Percentiles rank a stretch among this genome's conserved stretches.
These are phyloP conservation scores for Pleurotus sapidus DNA, from an alignment of 768 basidiomycete species.

Conservation along the genomic window DNA sequence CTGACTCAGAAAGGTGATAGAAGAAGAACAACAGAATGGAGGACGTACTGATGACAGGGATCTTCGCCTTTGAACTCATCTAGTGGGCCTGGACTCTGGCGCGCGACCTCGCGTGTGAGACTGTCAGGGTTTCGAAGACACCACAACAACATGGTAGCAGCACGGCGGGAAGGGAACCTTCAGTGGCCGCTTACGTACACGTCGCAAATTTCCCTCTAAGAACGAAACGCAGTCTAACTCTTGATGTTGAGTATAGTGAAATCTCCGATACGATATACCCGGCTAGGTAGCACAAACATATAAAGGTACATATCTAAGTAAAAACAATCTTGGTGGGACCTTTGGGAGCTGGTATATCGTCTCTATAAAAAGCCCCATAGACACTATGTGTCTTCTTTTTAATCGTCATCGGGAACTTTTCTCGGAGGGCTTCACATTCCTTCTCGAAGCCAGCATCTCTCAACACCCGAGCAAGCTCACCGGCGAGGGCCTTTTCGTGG, in stretches of 20 bases:
- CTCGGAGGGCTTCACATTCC: slow-evolving; percentile 57
- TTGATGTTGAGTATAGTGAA: too few species aligned
- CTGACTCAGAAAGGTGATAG: neutral
- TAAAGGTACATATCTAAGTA: slow-evolving; percentile 16
- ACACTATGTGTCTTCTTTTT: slow-evolving; percentile 93
- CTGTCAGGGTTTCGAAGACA: too few species aligned
- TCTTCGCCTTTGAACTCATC: slow-evolving; percentile 20
- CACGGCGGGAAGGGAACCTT: too few species aligned
- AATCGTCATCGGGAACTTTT: slow-evolving; percentile 93
- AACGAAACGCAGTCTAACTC: too few species aligned
- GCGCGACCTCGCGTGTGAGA: too few species aligned
- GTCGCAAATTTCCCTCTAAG: too few species aligned
- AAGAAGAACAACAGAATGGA: neutral
- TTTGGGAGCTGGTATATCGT: slow-evolving; percentile 57
- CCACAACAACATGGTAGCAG: too few species aligned
- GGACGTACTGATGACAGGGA: slow-evolving; percentile 66
- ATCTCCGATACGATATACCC: too few species aligned
- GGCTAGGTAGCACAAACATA: neutral
- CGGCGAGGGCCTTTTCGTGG: slow-evolving; percentile 84
- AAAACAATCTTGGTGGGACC: slow-evolving; percentile 81
- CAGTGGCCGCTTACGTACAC: too few species aligned
- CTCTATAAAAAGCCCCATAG: slow-evolving; percentile 85
- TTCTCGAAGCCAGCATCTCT: slow-evolving; percentile 78
- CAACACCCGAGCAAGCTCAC: slow-evolving; percentile 89
- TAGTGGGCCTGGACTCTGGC: too few species aligned